Base-by-base conservation (phyloP, 2,329 filamentous ascomycete genomes). In the Truncatella angustata region DNA sequence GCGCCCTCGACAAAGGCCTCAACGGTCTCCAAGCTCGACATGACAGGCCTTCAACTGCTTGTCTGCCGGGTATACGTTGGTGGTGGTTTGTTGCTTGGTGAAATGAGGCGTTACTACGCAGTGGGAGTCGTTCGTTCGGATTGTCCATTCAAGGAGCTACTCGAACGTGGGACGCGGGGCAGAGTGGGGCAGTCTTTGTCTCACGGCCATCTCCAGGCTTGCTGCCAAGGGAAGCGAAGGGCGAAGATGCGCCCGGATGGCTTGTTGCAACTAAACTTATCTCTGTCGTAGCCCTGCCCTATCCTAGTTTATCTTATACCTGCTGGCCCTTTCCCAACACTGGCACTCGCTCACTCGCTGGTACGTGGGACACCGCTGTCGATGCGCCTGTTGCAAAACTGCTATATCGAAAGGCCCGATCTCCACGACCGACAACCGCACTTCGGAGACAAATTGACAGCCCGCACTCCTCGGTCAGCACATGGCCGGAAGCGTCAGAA, bases 1-100 rank as follows among this genome's bases (percentile, higher is more conserved):
- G 94, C 91, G 66, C 91, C 90, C 76, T 96, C 87, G 59, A 99
- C 87, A 71, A 97, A 99, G 48, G 91, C 87, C 60, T 91, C 88
- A 59, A 90, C 78, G 51, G 85, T 84, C 55, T 82, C 78, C 57
- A 83, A 61, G 52, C 75, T 69, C 49, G 67, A 66, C 53, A 55
- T 55, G 24, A 16, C 12, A 11, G 32, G 20, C 20, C 32, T 21
- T 26, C 11, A 10, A 11, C 3, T n/a, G 23, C 23, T 40, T 44
- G 40, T 10, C 24, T 7, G 20, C n/a, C n/a, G n/a, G n/a, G n/a
- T n/a, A n/a, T n/a, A n/a, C n/a, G 28, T 20, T 24, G 18, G 30
- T 36, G 30, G 23, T 42, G 36, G 44, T 42, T 18, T 42, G 32
- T 21, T 20, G 44, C 18, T 47, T 40, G 26, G 34, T 9, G 42